Evolutionary conservation across 1,284 basidiomycete genomes (phyloP), one percentile per base, ranked within the genome.

Genomic region (Marasmius sp.): DNA sequence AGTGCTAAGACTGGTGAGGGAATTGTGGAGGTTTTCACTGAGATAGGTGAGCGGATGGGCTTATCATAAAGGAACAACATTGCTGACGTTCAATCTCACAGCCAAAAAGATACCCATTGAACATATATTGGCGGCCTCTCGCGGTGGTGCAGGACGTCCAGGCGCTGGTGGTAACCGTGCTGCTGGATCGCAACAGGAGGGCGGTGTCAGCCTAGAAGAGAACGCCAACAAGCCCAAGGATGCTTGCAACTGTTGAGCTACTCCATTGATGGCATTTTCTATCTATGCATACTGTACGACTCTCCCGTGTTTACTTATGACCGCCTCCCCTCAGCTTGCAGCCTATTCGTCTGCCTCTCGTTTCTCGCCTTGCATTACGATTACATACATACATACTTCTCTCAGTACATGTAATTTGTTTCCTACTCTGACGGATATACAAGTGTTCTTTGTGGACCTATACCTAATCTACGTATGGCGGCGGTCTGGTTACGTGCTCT

Each of bases 1-100:
- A 94, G 91, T 71, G 97, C 97, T 48, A 99, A 99, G 89, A 97
- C 95, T 9, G 97, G 97, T 45, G 92, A 97, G 69, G 96, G 96
- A 52, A 88, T 99, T 58, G 91, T 96, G 52, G 97, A 99, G 72
- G 89, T 99, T 38, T 99, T 99, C 74, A 99, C 97, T 8, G 97
- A 99, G 78, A 97, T 98, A 71, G 95, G 95, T 96, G 34, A 61
- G 73, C 36, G 18, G 34, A 55, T n/a, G 36, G 22, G 18, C 18
- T 61, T 39, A 39, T 18, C 52, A 62, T 59, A 49, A 56, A 57
- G 16, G 34, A 34, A 61, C 60, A 33, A 59, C 50, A 11, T 50
- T 58, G 51, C 36, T 53, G 34, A 16, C 27, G 2, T 27, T 27
- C 27, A 27, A 36, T 38, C 60, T 67, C 64, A 20, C 72, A 96